phyloP scores from a whole-genome alignment of 2,329 filamentous ascomycete genomes.

The Arthroderma uncinatum region DNA sequence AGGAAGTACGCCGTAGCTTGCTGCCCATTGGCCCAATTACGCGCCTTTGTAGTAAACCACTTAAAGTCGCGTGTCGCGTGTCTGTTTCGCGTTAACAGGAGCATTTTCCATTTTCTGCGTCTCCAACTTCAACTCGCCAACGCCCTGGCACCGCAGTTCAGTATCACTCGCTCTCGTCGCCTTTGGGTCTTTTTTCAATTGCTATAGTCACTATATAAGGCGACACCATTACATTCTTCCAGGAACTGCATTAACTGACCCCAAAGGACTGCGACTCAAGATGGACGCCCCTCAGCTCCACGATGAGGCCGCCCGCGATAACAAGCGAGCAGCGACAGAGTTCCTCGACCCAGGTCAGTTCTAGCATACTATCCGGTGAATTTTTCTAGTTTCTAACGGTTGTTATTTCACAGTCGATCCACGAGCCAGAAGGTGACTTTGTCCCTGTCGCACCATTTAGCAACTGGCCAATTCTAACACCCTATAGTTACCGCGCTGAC shows the following conservation, averaged over 20 bases:
- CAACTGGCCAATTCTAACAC: conserved; percentile 36
- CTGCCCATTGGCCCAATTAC: not conserved
- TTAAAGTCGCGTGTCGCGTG: conserved; percentile 12
- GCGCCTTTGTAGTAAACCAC: conserved; percentile 14
- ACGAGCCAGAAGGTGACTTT: conserved; percentile 41
- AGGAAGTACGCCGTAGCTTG: not conserved
- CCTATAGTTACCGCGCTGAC: conserved; percentile 72
- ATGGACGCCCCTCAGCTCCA: conserved; percentile 8
- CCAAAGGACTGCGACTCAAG: not conserved
- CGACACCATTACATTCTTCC: not conserved
- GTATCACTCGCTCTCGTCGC: not conserved
- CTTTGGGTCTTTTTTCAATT: not conserved
- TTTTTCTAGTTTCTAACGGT: conserved; percentile 3
- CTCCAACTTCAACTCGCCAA: not conserved
- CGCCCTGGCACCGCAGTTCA: not conserved
- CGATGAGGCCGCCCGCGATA: conserved; percentile 50
- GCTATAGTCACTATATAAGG: not conserved
- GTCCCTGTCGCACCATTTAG: not conserved
- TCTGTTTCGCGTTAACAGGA: not conserved
- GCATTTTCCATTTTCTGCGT: not conserved
- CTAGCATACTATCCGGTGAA: not conserved
- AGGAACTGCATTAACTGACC: not conserved
- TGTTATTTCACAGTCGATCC: conserved; percentile 40
- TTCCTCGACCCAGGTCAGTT: conserved; percentile 83
- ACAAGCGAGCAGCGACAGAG: conserved; percentile 76